Evolutionary conservation across 2,329 filamentous ascomycete species (phyloP).

Genomic region (Leptographium galeiforme): DNA sequence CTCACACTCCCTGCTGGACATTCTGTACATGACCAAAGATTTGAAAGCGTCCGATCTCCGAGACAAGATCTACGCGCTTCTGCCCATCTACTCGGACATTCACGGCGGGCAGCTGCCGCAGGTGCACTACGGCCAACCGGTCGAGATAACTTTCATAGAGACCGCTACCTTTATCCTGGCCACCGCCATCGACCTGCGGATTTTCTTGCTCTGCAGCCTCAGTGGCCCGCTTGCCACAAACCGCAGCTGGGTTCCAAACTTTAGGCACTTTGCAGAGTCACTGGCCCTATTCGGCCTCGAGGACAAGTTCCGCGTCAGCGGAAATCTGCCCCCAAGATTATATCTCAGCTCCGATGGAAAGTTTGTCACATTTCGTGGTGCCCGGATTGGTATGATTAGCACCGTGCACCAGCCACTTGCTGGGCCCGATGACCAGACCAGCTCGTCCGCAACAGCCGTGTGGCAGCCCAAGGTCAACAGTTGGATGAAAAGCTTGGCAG

Average conservation of each 20-base stretch:
- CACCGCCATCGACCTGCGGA: background rate
- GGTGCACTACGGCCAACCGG: background rate
- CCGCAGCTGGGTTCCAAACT: background rate
- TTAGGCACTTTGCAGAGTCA: background rate
- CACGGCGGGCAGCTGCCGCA: background rate
- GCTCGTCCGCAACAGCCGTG: background rate
- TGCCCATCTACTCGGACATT: background rate
- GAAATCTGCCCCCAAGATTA: background rate
- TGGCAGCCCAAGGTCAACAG: background rate
- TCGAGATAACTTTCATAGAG: background rate
- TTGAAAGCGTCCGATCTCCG: background rate
- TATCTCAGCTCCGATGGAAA: background rate
- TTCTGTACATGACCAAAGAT: background rate
- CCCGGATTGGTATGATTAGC: background rate
- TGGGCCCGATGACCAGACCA: background rate
- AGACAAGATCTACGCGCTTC: conserved; percentile 3
- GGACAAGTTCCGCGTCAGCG: background rate
- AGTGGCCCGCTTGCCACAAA: background rate
- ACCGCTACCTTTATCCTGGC: background rate
- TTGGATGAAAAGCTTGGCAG: background rate
- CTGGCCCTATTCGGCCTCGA: background rate
- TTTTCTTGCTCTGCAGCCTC: background rate
- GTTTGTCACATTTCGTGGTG: background rate
- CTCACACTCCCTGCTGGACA: background rate
- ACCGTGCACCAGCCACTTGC: background rate